phyloP scores from a whole-genome alignment of 139 green algal genomes.

The Marvania coccoides region DNA sequence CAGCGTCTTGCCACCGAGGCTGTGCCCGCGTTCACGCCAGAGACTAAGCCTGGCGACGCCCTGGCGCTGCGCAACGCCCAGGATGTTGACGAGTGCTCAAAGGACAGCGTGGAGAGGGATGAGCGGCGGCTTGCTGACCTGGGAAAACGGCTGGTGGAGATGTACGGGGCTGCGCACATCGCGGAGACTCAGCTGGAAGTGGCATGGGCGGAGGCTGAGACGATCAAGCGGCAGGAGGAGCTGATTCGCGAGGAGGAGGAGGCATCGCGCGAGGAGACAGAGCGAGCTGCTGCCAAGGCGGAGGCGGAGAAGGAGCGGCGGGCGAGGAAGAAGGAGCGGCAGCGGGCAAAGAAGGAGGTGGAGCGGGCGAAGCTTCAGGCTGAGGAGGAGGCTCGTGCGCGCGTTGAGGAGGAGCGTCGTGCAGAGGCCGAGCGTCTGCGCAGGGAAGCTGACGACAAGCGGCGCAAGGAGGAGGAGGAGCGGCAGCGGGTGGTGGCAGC shows the following conservation, averaged over 20 bases:
- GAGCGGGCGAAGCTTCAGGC: constrained; percentile 42
- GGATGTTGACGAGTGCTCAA: constrained; percentile 40
- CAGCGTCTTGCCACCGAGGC: constrained; percentile 6
- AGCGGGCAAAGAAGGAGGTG: constrained; percentile 43
- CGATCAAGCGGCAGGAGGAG: constrained; percentile 78
- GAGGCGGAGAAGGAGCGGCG: constrained; percentile 59
- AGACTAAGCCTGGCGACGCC: constrained; percentile 14
- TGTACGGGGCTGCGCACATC: constrained; percentile 83
- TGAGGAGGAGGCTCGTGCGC: constrained; percentile 25
- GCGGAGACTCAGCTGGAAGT: constrained; percentile 65
- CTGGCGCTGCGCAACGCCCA: constrained; percentile 5
- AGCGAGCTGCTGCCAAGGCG: constrained; percentile 41
- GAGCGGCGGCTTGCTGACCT: constrained; percentile 88
- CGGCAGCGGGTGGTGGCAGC: constrained; percentile 8
- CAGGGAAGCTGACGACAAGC: constrained; percentile 24
- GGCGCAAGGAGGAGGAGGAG: constrained; percentile 24
- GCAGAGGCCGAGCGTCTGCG: constrained; percentile 10
- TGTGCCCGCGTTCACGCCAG: constrained; percentile 13
- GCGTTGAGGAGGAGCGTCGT: constrained; percentile 5
- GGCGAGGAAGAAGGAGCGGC: constrained; percentile 65
- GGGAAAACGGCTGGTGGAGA: constrained; percentile 81
- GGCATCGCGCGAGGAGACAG: constrained; percentile 46
- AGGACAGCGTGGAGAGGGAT: constrained; percentile 79
- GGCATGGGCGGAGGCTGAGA: constrained; percentile 75
- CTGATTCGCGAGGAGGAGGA: constrained; percentile 91